Conservation (phyloP, 176 grass and related monocot species). For the Aegilops longissima region DNA sequence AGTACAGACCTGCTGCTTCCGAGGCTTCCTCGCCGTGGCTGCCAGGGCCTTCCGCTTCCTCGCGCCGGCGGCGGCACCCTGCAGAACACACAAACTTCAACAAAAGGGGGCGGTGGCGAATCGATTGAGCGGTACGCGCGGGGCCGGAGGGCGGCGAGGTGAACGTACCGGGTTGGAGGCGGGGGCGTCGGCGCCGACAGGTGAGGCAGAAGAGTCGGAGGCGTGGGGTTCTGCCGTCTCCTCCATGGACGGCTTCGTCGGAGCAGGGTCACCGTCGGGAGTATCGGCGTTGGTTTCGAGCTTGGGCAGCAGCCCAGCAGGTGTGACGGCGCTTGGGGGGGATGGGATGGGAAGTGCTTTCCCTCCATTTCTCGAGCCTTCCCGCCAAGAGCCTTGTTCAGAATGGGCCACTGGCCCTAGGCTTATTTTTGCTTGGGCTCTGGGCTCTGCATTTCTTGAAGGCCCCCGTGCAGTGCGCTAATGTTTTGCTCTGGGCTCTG, state of each 20-base stretch:
- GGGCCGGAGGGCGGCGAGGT: background rate
- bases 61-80: background rate
- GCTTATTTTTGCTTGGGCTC: too few species aligned
- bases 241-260: background rate
- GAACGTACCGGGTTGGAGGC: background rate
- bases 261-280: too few species aligned
- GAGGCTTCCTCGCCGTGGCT: background rate
- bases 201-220: background rate
- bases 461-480: too few species aligned
- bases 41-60: slow-evolving; percentile 22
- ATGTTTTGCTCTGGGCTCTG: too few species aligned
- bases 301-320: too few species aligned
- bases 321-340: too few species aligned
- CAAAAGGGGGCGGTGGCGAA: background rate
- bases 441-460: too few species aligned
- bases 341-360: background rate
- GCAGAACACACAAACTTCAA: background rate
- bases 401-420: too few species aligned
- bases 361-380: background rate
- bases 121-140: background rate
- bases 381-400: too few species aligned
- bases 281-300: background rate
- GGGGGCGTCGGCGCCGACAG: background rate
- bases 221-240: background rate
- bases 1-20: slow-evolving; percentile 4